phyloP scores from a whole-genome alignment of 371 early-diverging fungal genomes.

The Syncephalastrum monosporum region DNA sequence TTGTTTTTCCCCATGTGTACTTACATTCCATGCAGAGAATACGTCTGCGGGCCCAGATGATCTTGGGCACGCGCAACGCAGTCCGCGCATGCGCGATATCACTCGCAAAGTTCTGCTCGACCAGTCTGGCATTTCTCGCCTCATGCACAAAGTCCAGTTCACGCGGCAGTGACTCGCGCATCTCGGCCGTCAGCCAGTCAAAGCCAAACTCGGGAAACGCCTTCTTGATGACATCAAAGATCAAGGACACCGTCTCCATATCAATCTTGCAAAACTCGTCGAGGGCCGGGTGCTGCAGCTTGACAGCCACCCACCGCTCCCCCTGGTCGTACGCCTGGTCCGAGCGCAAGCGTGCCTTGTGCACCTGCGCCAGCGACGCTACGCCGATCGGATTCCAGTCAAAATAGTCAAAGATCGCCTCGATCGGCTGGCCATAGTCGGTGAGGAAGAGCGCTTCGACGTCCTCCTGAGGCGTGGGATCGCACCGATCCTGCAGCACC shows the following conservation, averaged over 20 bases:
- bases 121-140: slow-evolving; percentile 69
- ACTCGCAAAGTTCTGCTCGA: slow-evolving; percentile 58
- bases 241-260: slow-evolving; percentile 66
- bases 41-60: slow-evolving; percentile 65
- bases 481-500: slow-evolving; percentile 85
- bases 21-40: slow-evolving; percentile 81
- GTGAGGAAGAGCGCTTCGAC: slow-evolving; percentile 65
- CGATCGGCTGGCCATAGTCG: slow-evolving; percentile 67
- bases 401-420: slow-evolving; percentile 67
- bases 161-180: slow-evolving; percentile 78
- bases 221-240: slow-evolving; percentile 63
- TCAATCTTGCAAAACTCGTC: slow-evolving; percentile 80
- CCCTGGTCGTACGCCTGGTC: slow-evolving; percentile 2
- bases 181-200: slow-evolving; percentile 88
- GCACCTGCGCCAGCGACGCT: slow-evolving; percentile 88
- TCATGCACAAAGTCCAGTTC: slow-evolving; percentile 90
- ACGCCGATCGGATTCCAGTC: slow-evolving; percentile 79
- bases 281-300: slow-evolving; percentile 88
- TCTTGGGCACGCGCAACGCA: slow-evolving; percentile 63
- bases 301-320: slow-evolving; percentile 76
- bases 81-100: slow-evolving; percentile 25
- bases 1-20: slow-evolving; percentile 2
- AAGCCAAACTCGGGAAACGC: slow-evolving; percentile 91
- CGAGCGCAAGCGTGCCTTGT: slow-evolving; percentile 61
- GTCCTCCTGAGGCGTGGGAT: slow-evolving; percentile 56